Conservation (phyloP, 2,329 filamentous ascomycete species). For the Pseudogymnoascus sp. region DNA sequence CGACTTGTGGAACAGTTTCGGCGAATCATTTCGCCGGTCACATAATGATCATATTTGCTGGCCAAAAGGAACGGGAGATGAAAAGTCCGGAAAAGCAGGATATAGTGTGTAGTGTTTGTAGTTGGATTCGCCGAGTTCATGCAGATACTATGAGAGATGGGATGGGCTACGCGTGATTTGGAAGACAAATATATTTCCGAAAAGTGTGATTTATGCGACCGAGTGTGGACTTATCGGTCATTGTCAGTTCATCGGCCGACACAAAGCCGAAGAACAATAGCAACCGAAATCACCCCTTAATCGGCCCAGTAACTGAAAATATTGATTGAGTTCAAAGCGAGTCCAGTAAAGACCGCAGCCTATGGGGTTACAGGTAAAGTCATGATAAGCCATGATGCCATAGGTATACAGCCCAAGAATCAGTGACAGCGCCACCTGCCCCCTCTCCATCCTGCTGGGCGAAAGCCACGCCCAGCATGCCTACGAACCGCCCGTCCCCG, state of each 20-base stretch:
- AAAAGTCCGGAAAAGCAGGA: neutral
- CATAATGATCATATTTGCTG: neutral
- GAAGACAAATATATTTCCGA: neutral
- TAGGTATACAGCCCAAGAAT: slow-evolving; percentile 6
- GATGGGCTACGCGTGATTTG: neutral
- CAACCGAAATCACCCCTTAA: neutral
- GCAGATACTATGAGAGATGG: neutral
- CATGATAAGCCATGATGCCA: slow-evolving; percentile 1
- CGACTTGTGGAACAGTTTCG: neutral
- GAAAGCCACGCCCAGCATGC: neutral
- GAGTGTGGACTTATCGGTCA: neutral
- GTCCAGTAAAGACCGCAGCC: slow-evolving; percentile 6
- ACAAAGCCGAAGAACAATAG: neutral
- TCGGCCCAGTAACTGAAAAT: neutral
- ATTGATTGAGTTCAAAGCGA: slow-evolving; percentile 6
- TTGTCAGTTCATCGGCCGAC: neutral
- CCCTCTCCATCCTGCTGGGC: slow-evolving; percentile 2
- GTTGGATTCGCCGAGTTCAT: neutral
- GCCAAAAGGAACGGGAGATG: neutral
- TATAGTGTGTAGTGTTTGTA: neutral
- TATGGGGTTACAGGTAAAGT: slow-evolving; percentile 7
- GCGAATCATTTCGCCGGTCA: neutral
- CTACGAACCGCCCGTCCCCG: slow-evolving; percentile 3
- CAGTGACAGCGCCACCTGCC: slow-evolving; percentile 5
- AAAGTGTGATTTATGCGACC: neutral